Percentiles rank a stretch among this genome's conserved stretches.
Evolutionary conservation across 305 asterid genomes (phyloP).

Genomic region (Stenogyne calaminthoides): DNA sequence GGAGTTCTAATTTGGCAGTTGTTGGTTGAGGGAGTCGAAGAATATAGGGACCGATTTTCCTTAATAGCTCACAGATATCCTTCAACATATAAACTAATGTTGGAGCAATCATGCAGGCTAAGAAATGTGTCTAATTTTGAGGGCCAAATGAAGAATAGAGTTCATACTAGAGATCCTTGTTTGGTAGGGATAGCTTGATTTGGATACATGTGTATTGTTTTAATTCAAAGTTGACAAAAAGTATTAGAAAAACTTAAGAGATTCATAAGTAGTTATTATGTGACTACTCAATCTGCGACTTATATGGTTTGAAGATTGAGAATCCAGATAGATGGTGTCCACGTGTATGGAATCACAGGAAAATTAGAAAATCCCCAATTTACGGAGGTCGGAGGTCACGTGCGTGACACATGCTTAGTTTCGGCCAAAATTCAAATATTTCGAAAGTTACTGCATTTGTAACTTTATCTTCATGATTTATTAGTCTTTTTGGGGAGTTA

Average conservation of each 20-base stretch:
- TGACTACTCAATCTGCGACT: background rate
- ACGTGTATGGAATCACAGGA: too few relatives aligned
- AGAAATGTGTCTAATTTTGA: slow-evolving; percentile 30
- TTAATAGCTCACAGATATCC: slow-evolving; percentile 50
- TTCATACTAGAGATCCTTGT: slow-evolving; percentile 29
- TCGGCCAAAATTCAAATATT: too few relatives aligned
- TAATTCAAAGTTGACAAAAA: background rate
- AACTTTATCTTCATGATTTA: too few relatives aligned
- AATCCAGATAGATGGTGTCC: background rate
- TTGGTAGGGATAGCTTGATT: background rate
- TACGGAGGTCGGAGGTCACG: too few relatives aligned
- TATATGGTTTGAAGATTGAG: background rate
- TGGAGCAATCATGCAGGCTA: slow-evolving; percentile 54
- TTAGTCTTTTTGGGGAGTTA: too few relatives aligned
- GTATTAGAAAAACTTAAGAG: background rate
- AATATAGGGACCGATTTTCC: slow-evolving; percentile 46
- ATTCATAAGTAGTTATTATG: background rate
- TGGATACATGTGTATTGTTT: background rate
- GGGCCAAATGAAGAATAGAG: background rate
- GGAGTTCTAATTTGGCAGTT: slow-evolving; percentile 63
- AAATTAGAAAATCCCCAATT: too few relatives aligned
- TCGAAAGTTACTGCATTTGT: too few relatives aligned
- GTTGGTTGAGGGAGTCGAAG: slow-evolving; percentile 58
- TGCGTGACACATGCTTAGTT: too few relatives aligned
- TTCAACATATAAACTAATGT: slow-evolving; percentile 47